Conservation (phyloP, 768 basidiomycete genomes). For the Dacryopinax spathularia region DNA sequence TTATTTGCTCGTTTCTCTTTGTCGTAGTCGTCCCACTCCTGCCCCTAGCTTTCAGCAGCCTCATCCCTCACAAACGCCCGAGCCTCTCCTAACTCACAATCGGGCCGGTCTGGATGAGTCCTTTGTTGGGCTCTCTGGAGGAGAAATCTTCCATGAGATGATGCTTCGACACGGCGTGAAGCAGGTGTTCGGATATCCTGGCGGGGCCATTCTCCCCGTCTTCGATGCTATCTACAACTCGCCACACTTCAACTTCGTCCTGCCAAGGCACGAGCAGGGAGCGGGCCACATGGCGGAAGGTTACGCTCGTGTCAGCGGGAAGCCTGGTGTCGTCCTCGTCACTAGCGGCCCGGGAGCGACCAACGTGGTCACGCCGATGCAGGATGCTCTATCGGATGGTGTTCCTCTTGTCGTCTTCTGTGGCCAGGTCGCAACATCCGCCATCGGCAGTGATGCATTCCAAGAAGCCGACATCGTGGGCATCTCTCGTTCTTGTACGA, state of each 20-base stretch:
- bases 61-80: neutral
- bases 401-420: slow-evolving; percentile 89
- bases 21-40: slow-evolving; percentile 44
- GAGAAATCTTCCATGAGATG: slow-evolving; percentile 99
- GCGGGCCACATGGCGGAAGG: slow-evolving; percentile 99
- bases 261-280: slow-evolving; percentile 94
- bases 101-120: slow-evolving; percentile 40
- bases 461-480: slow-evolving; percentile 96
- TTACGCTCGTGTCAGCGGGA: slow-evolving; percentile 92
- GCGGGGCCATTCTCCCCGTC: slow-evolving; percentile 96
- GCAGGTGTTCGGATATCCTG: slow-evolving; percentile 95
- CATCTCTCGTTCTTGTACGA: slow-evolving; percentile 92
- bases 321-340: slow-evolving; percentile 93
- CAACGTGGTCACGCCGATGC: slow-evolving; percentile 95
- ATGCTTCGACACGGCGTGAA: slow-evolving; percentile 94
- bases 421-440: slow-evolving; percentile 97
- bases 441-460: slow-evolving; percentile 97
- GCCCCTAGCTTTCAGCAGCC: slow-evolving; percentile 34
- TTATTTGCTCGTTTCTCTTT: neutral
- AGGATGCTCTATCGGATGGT: slow-evolving; percentile 90
- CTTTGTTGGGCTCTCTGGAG: slow-evolving; percentile 88
- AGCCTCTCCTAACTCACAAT: slow-evolving; percentile 1
- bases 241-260: slow-evolving; percentile 83
- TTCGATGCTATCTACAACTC: slow-evolving; percentile 99
- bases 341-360: slow-evolving; percentile 97